Evolutionary conservation across 2,329 filamentous ascomycete genomes (phyloP), one percentile per base, ranked within the genome.

Genomic region (Penicillium janthinellum): DNA sequence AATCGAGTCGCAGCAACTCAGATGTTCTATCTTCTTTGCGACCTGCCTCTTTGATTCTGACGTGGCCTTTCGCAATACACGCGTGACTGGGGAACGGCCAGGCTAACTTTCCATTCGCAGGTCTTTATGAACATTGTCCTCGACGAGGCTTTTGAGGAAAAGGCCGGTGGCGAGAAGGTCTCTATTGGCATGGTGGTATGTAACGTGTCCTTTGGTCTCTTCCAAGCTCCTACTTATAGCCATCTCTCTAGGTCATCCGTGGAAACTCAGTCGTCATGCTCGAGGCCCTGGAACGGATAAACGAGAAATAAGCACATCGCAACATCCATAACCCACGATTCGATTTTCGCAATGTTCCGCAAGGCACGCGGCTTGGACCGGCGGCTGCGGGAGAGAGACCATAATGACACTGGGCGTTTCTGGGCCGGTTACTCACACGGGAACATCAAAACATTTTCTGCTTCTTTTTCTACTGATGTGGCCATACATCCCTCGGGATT

Each of bases 241-340:
- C 7, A 35, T 25, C n/a, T 5, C 31, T 12, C 31, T 31, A 92
- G 90, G 90, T 97, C 66, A 97, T 99, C 72, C 91, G 96, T 69
- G 95, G 95, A 65, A 99, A 99, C 80, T 96, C 94, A 1, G 93
- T 99, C 28, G 93, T 99, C 57, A 97, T 99, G 94, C 86, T 99
- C 57, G 96, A 99, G 80, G 77, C 77, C 41, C 67, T 79, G 15
- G 77, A 79, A 63, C 77, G 77, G 59, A 79, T 79, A 64, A 71
- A 69, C 64, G 76, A 78, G 54, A 77, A 78, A 73, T 78, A 73
- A 74, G 66, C 15, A 56, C 52, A 49, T n/a, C 12, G 44, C 39
- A 28, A 25, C 41, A 17, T 48, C 28, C 58, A 56, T 49, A 45
- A 59, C 66, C 56, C 49, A 63, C 56, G 54, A 63, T 39, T 57